Conservation (phyloP, 192 early-diverging fungal genomes). For the Umbelopsis ramanniana region DNA sequence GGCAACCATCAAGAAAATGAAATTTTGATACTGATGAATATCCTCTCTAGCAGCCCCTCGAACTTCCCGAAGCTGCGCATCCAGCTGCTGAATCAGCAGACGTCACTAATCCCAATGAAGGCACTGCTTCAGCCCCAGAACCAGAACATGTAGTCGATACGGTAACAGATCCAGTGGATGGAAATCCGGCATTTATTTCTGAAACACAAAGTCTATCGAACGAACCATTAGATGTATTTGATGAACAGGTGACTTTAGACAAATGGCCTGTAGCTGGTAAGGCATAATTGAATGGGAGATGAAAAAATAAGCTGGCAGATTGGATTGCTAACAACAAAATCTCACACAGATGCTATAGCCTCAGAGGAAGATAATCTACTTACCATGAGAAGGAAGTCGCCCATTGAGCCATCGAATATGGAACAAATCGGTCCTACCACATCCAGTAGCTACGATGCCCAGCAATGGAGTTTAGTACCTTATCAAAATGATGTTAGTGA, state of each 20-base stretch:
- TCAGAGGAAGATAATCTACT: background rate
- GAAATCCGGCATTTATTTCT: background rate
- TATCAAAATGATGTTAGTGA: conserved; percentile 12
- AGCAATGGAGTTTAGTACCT: conserved; percentile 5
- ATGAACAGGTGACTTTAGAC: background rate
- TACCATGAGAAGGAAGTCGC: background rate
- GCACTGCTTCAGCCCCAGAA: background rate
- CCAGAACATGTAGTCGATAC: background rate
- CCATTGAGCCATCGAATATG: background rate
- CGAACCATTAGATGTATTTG: background rate
- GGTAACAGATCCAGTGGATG: background rate
- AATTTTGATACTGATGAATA: background rate
- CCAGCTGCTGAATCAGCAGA: background rate
- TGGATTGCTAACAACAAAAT: background rate
- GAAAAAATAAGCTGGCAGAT: no score
- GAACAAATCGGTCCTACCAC: background rate
- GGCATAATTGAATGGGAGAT: background rate
- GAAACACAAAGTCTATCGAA: background rate
- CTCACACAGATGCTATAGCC: background rate
- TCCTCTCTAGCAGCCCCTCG: background rate
- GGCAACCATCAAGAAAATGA: background rate
- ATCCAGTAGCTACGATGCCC: background rate
- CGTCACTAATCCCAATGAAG: background rate
- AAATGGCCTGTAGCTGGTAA: background rate
- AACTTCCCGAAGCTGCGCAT: conserved; percentile 3